phyloP scores from a whole-genome alignment of 1,284 basidiomycete genomes.

The Papiliotrema nemorosa region DNA sequence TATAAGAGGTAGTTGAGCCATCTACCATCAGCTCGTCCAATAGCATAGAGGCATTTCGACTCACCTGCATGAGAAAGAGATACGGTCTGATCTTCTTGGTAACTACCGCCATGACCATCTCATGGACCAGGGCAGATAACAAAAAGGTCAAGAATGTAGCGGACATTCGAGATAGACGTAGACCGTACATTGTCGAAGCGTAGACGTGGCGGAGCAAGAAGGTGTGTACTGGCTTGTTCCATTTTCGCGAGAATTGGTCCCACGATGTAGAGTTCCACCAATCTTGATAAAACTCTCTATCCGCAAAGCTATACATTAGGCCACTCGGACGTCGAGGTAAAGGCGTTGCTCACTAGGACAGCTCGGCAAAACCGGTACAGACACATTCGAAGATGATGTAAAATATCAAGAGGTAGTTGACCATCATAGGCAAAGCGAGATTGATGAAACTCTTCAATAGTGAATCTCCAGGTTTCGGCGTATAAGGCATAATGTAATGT shows the following conservation, averaged over 20 bases:
- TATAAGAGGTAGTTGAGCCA: slow-evolving; percentile 90
- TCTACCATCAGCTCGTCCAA: slow-evolving; percentile 51
- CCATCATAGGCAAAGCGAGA: slow-evolving; percentile 89
- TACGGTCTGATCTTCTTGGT: slow-evolving; percentile 71
- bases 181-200: slow-evolving; percentile 74
- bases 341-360: slow-evolving; percentile 63
- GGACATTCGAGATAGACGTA: slow-evolving; percentile 66
- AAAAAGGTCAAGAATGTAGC: slow-evolving; percentile 93
- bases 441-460: slow-evolving; percentile 75
- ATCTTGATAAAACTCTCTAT: slow-evolving; percentile 94
- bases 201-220: slow-evolving; percentile 96
- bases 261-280: slow-evolving; percentile 98
- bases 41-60: slow-evolving; percentile 7
- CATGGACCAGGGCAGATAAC: slow-evolving; percentile 81
- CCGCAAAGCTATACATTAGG: slow-evolving; percentile 67
- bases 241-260: slow-evolving; percentile 95
- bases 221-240: slow-evolving; percentile 72
- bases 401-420: slow-evolving; percentile 53
- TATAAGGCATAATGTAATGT: slow-evolving; percentile 82
- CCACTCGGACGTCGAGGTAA: background rate
- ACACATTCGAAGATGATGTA: slow-evolving; percentile 71
- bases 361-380: slow-evolving; percentile 90
- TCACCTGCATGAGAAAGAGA: slow-evolving; percentile 44
- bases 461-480: slow-evolving; percentile 64
- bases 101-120: slow-evolving; percentile 95